Conservation (phyloP, 2,329 filamentous ascomycete genomes). For the Aurifilum marmelostoma region DNA sequence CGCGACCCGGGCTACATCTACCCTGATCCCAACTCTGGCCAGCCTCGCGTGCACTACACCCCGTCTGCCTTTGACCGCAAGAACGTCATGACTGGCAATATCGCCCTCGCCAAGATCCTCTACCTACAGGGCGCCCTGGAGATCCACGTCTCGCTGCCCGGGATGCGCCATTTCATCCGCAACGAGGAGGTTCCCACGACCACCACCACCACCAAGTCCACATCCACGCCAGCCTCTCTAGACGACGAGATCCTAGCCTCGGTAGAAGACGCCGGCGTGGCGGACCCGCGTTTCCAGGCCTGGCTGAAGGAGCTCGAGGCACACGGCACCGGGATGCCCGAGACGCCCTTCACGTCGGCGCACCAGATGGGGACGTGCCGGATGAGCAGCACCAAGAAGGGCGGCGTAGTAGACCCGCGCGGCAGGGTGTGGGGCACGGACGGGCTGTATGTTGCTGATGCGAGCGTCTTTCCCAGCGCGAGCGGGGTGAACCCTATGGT, state of each 20-base stretch:
- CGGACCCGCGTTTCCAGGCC: constrained; percentile 58
- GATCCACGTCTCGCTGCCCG: constrained; percentile 66
- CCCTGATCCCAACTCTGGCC: constrained; percentile 67
- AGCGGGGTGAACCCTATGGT: constrained; percentile 80
- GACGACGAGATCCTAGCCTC: constrained; percentile 10
- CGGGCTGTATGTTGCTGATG: constrained; percentile 68
- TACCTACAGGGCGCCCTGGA: constrained; percentile 77
- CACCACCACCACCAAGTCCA: neutral
- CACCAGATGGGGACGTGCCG: constrained; percentile 77
- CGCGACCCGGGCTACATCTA: constrained; percentile 73
- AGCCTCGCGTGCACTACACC: constrained; percentile 68
- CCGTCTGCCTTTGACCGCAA: constrained; percentile 70
- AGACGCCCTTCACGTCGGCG: constrained; percentile 60
- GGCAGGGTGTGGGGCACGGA: constrained; percentile 65
- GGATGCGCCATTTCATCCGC: constrained; percentile 62
- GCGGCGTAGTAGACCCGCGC: constrained; percentile 57
- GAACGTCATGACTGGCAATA: constrained; percentile 68
- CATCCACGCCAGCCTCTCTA: neutral
- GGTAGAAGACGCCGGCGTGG: constrained; percentile 48
- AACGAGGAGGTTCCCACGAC: constrained; percentile 1
- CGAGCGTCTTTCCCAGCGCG: constrained; percentile 71
- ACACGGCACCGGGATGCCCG: constrained; percentile 53
- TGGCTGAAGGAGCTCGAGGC: constrained; percentile 59
- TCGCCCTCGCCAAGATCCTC: constrained; percentile 72
- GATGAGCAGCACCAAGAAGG: constrained; percentile 58